Evolutionary conservation across 2,329 filamentous ascomycete species (phyloP).

Genomic region (Malbranchea zuffiana): DNA sequence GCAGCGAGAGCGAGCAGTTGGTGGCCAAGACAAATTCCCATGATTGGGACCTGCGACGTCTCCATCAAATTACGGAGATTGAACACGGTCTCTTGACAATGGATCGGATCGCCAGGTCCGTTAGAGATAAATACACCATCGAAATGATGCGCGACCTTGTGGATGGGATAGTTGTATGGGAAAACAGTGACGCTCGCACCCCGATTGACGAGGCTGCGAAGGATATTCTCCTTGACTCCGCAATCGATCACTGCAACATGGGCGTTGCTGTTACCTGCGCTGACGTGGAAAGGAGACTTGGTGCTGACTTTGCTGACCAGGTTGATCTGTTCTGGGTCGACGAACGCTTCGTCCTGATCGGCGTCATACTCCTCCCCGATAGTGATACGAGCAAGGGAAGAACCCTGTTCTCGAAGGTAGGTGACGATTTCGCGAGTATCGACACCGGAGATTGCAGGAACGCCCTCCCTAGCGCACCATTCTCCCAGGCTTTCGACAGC

Average conservation of each 20-base stretch:
- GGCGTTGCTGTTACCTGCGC: conserved; percentile 68
- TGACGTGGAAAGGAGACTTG: conserved; percentile 93
- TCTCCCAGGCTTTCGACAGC: conserved; percentile 85
- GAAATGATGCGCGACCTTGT: conserved; percentile 96
- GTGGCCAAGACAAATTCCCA: conserved; percentile 96
- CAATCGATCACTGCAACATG: conserved; percentile 95
- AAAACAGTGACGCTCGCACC: conserved; percentile 89
- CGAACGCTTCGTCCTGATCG: conserved; percentile 90
- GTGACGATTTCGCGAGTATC: conserved; percentile 97
- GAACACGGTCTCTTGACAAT: conserved; percentile 90
- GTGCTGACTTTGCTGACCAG: conserved; percentile 92
- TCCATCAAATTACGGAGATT: conserved; percentile 87
- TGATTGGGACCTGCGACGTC: conserved; percentile 78
- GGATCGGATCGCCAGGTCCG: conserved; percentile 92
- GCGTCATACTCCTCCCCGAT: conserved; percentile 97
- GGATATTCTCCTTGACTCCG: conserved; percentile 99
- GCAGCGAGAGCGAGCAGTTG: conserved; percentile 85
- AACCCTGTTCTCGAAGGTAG: conserved; percentile 88
- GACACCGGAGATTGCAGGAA: conserved; percentile 91
- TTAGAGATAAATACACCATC: conserved; percentile 99
- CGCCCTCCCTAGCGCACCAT: conserved; percentile 93
- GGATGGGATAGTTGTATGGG: conserved; percentile 93
- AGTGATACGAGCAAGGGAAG: conserved; percentile 85
- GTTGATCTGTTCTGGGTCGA: conserved; percentile 94
- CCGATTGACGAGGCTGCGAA: conserved; percentile 82